Base-by-base conservation (phyloP, 768 basidiomycete species). In the Lactarius psammicola region DNA sequence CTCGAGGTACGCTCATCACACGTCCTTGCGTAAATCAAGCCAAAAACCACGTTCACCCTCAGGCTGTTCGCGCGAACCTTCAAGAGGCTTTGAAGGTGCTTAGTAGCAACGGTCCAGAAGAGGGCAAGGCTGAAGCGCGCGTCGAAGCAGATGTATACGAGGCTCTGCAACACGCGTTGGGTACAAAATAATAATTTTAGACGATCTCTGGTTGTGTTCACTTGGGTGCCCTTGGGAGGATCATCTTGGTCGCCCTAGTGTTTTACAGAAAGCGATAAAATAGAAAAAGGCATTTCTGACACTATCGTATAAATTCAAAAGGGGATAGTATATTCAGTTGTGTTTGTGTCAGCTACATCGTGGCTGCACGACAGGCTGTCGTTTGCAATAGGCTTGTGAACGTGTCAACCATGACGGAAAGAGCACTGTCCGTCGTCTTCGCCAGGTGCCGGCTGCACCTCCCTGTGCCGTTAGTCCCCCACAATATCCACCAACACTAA, bases 71-170 rank as follows among this genome's bases (percentile, higher is more conserved):
- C 69, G 78, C 89, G 34, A 94, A 94, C 75, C 84, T 98, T 34
- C 86, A 89, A 71, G 95, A 98, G 72, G 95, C 95, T 30, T 81
- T 90, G 76, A 87, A 85, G 75, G 91, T 94, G 36, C 84, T 87
- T 2, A 76, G 81, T 49, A 94, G 95, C 51, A 90, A 82, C 73
- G 95, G 94, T 34, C 87, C 93, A 54, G 97, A 98, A 77, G 88
- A 89, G 71, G 94, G 94, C 77, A 98, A 94, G 82, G 79, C 88
- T 66, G 95, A 95, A 79, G 97, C 95, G 36, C 85, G 87, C 71
- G 86, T 98, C 75, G 96, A 99, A 80, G 90, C 91, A 40, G 95
- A 96, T 74, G 95, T 98, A 64, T 98, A 95, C 75, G 97, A 98
- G 82, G 86, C 93, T 51, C 82, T 99, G 66, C 95, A 98, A 76